These are phyloP conservation scores for Blastocystis sp. DNA, from an alignment of 352 stramenopile species.

Conservation along the genomic window DNA sequence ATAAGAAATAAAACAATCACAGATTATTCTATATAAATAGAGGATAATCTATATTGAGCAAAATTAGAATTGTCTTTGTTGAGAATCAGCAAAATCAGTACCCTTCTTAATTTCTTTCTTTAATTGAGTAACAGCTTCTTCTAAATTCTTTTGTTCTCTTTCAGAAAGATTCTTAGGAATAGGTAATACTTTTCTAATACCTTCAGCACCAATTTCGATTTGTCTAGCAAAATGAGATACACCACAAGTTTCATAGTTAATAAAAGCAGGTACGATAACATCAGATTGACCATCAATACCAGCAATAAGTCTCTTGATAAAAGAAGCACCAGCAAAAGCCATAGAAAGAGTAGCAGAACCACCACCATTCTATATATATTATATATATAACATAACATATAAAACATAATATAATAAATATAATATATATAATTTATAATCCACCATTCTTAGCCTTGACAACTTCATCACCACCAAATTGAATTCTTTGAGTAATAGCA, in stretches of 20 bases:
- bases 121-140: not conserved
- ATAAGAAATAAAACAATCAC: no score
- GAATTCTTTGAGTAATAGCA: conserved; percentile 79
- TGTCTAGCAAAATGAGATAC: conserved; percentile 72
- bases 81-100: conserved; percentile 32
- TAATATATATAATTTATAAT: no score
- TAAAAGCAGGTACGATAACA: conserved; percentile 85
- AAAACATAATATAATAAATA: no score
- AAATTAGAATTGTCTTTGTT: no score
- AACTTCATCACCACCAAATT: conserved; percentile 81
- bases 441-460: conserved; percentile 62
- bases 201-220: conserved; percentile 65
- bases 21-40: no score
- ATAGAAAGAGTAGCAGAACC: conserved; percentile 94
- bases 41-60: no score
- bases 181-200: conserved; percentile 73
- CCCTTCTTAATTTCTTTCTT: conserved; percentile 9
- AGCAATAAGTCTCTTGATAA: conserved; percentile 70
- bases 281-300: conserved; percentile 75
- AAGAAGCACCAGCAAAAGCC: conserved; percentile 86
- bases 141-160: conserved; percentile 7
- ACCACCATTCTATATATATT: conserved; percentile 86
- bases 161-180: conserved; percentile 58
- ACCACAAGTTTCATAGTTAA: conserved; percentile 78
- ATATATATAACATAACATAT: no score